Conservation (phyloP, 1,284 basidiomycete genomes). For the Rhodotorula mucilaginosa region DNA sequence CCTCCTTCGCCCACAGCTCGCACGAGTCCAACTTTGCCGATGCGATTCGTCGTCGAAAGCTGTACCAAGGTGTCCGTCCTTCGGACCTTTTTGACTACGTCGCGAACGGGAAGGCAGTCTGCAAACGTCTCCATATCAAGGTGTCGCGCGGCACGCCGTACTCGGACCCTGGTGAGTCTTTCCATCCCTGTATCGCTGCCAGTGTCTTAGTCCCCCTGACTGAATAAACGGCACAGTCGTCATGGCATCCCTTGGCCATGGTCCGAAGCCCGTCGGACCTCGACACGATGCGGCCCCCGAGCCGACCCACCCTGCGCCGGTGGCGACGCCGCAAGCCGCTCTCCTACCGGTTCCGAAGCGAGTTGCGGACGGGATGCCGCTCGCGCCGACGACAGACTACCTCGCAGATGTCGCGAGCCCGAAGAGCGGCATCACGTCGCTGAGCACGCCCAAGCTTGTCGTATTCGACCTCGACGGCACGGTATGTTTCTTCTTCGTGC, state of each 20-base stretch:
- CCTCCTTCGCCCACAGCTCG: conserved; percentile 3
- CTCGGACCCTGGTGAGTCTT: conserved; percentile 16
- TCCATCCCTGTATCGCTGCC: neutral
- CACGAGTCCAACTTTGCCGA: conserved; percentile 16
- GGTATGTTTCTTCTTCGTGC: conserved; percentile 2
- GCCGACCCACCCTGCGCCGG: neutral
- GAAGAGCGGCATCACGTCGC: neutral
- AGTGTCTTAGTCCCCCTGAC: too few relatives aligned
- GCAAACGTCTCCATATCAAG: conserved; percentile 17
- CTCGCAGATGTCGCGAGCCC: neutral
- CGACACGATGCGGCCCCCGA: conserved; percentile 19
- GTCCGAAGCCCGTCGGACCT: neutral
- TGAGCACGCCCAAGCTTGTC: conserved; percentile 6
- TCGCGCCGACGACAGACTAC: conserved; percentile 13
- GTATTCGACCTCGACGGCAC: conserved; percentile 36
- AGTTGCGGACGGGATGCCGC: conserved; percentile 14
- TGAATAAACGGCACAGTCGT: neutral
- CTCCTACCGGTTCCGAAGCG: neutral
- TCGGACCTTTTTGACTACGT: conserved; percentile 4
- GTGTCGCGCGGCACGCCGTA: conserved; percentile 18
- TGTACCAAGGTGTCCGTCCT: conserved; percentile 3
- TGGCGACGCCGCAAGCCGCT: neutral
- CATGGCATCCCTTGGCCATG: neutral
- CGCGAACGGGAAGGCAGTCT: conserved; percentile 8
- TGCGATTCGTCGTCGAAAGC: neutral